Evolutionary conservation across 164 flowering plant genomes (phyloP), one percentile per base, ranked within the genome.

Genomic region (Vitis amurensis): DNA sequence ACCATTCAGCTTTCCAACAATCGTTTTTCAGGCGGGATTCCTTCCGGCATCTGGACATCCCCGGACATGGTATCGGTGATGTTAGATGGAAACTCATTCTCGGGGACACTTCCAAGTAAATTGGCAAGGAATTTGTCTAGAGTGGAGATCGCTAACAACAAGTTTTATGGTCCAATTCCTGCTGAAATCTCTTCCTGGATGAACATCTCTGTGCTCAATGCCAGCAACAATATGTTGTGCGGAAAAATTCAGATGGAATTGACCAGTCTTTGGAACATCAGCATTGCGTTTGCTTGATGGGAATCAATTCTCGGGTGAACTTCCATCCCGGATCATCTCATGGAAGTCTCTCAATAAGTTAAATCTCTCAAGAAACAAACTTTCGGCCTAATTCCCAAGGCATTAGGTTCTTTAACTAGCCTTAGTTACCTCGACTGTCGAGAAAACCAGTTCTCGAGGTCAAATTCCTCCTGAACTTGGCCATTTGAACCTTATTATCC

Each of bases 361-460:
- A 52, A 73, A 84, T 68, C 83, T 91, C 27, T 63, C 87, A 48
- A 69, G 81, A 23, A 94, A 94, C 64, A 51, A 79, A 11, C 77
- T 94, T 61, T 76, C 89, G 97, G 97, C 4, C 56, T 66, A 11
- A 89, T 94, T 61, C 97, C 98, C 61, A 0, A 71, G 52, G 0
- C 11, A 92, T 6, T 84, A 85, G 4, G 86, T 4, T 67, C 71
- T 9, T 69, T 92, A 15, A 86, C 83, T 14, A 51, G 64, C 48
- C 88, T 94, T 11, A 66, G 61, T 61, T 63, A 51, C 5, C 5
- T 74, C 92, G 1, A 94, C 67, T 67, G 92, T 11, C 89, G 95
- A 0, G 69, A 3, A 94, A 94, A 69, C 79, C 77, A 16, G 72
- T 94, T 0, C 84, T 87, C 1, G n/a, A 97, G 98, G 44, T 49